These are phyloP conservation scores for Penicillium thymicola DNA, from an alignment of 2,329 filamentous ascomycete species.

Conservation along the genomic window DNA sequence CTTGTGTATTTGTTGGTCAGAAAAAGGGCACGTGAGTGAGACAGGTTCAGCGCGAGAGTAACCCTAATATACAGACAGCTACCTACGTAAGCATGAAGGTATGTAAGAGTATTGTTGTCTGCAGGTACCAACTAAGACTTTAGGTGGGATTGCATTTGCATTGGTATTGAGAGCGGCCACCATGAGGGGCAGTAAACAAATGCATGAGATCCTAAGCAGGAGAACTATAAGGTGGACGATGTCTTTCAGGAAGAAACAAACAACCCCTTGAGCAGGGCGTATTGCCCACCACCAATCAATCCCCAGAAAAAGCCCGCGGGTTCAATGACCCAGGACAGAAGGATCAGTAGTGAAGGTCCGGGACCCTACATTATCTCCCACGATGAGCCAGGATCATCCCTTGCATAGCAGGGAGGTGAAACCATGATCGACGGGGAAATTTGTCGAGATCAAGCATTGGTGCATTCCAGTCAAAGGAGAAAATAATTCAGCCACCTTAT, in stretches of 20 bases:
- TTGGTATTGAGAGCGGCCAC: background rate
- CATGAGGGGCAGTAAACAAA: background rate
- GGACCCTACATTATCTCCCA: background rate
- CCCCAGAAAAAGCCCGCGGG: background rate
- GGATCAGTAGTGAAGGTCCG: background rate
- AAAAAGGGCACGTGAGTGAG: no score
- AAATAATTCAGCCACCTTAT: constrained; percentile 9
- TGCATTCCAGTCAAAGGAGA: constrained; percentile 14
- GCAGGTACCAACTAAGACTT: background rate
- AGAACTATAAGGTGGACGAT: background rate
- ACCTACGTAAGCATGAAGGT: no score
- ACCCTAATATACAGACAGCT: no score
- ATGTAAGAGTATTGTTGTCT: background rate
- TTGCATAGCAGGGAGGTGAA: constrained; percentile 17
- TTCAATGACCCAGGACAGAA: background rate
- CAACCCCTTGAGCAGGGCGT: background rate
- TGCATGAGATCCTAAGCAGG: no score
- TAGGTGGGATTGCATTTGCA: background rate
- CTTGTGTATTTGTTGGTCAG: constrained; percentile 1
- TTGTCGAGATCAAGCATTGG: constrained; percentile 16
- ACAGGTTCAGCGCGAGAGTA: no score
- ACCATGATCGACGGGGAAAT: constrained; percentile 18
- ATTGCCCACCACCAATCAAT: background rate
- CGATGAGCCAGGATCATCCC: constrained; percentile 8
- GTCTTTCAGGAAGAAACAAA: background rate